Conservation (phyloP, 495 filamentous ascomycete genomes). For the Aspergillus incahuasiensis region DNA sequence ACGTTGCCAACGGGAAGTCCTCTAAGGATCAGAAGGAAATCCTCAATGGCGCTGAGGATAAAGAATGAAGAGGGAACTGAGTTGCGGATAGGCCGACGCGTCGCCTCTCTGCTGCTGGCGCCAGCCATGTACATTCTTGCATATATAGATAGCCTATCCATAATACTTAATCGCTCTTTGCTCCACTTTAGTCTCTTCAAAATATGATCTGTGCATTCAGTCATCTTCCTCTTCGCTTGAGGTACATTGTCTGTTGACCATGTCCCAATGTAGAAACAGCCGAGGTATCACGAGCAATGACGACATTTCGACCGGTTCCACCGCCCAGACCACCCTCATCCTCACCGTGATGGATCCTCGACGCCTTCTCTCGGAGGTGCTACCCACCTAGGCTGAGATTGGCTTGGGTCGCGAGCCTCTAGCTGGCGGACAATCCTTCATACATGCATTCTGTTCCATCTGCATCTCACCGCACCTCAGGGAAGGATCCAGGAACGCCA, state of each 20-base stretch:
- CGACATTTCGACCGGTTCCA: constrained; percentile 4
- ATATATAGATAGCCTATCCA: constrained; percentile 11
- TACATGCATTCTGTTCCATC: neutral
- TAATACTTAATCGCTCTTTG: neutral
- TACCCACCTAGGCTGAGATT: constrained; percentile 2
- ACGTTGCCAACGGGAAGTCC: constrained; percentile 7
- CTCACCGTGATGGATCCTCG: neutral
- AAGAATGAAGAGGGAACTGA: neutral
- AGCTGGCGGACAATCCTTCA: neutral
- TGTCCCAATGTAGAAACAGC: constrained; percentile 1
- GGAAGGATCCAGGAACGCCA: constrained; percentile 4
- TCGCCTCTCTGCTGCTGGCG: neutral
- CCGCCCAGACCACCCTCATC: constrained; percentile 5
- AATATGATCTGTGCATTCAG: neutral
- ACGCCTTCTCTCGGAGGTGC: neutral
- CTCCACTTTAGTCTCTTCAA: neutral
- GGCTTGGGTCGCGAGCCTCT: neutral
- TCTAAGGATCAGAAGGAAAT: neutral
- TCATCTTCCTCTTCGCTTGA: too few species aligned
- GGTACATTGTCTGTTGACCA: too few species aligned
- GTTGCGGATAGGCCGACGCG: neutral
- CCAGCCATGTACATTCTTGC: constrained; percentile 16
- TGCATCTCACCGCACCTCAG: neutral
- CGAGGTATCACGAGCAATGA: constrained; percentile 20
- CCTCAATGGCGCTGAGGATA: neutral